These are phyloP conservation scores for Trichoderma brevicompactum DNA, from an alignment of 2,329 filamentous ascomycete species.

Conservation along the genomic window DNA sequence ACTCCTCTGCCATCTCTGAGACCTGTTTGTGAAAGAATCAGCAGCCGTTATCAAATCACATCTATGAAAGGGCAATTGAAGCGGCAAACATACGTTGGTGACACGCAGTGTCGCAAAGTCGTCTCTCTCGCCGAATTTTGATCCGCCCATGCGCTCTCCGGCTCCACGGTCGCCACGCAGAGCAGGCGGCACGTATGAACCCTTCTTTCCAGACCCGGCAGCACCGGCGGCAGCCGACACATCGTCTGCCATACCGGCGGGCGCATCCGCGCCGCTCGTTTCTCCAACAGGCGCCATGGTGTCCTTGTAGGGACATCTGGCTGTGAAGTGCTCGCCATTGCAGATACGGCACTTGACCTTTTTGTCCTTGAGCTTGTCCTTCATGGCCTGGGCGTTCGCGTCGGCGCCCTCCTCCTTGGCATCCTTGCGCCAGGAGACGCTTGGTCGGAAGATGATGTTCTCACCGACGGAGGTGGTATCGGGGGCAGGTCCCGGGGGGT, in stretches of 20 bases:
- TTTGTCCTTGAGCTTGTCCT: constrained; percentile 93
- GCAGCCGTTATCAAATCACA: not conserved
- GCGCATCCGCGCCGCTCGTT: constrained; percentile 57
- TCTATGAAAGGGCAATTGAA: not conserved
- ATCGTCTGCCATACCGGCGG: constrained; percentile 60
- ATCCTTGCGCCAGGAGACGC: constrained; percentile 90
- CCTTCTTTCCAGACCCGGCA: constrained; percentile 67
- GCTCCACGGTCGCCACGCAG: constrained; percentile 71
- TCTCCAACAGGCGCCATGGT: constrained; percentile 90
- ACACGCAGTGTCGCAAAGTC: constrained; percentile 95
- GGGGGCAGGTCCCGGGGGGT: constrained; percentile 77
- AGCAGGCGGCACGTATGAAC: constrained; percentile 93
- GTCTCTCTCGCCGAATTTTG: constrained; percentile 92
- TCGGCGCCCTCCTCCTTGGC: constrained; percentile 80
- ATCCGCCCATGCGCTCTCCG: constrained; percentile 78
- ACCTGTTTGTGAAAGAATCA: constrained; percentile 58
- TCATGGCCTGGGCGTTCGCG: constrained; percentile 73
- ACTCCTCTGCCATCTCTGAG: constrained; percentile 95
- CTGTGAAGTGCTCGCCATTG: constrained; percentile 98
- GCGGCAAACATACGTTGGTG: constrained; percentile 72
- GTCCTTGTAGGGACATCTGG: constrained; percentile 98
- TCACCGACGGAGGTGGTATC: constrained; percentile 94
- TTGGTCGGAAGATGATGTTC: constrained; percentile 96
- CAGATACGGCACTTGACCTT: constrained; percentile 99
- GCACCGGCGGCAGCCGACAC: constrained; percentile 47